Evolutionary conservation across 169 alveolate species (phyloP), one percentile per base, ranked within the genome.

Genomic region (Plasmodium inui): DNA sequence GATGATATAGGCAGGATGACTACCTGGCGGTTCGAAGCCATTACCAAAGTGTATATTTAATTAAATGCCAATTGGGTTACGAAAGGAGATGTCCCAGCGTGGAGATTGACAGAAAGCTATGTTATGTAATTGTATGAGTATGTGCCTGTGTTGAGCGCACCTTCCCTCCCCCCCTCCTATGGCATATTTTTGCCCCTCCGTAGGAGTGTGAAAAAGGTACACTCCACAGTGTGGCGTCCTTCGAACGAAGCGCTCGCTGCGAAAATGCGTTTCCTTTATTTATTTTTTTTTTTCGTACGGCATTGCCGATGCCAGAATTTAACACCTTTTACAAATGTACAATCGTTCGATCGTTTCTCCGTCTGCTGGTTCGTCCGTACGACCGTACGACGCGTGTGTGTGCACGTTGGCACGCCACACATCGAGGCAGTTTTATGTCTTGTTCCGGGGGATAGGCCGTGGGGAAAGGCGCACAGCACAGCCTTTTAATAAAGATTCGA

Each of bases 301-400:
- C 37, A 28, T 67, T 19, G 76, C 76, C 41, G 17, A 79, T 79
- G 10, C 84, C 84, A 39, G 55, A 41, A 79, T 79, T 79, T 79
- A 79, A 12, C 39, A 79, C 41, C 9, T 50, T 79, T 44, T 79
- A 41, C 84, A 41, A 79, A 41, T 41, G 84, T 32, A 30, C 32
- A 22, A 3, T 50, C 61, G 22, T 50, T 50, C 19, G 26, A 14
- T 50, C 61, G 53, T 9, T 41, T 7, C 10, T 5, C 10, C 14
- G 53, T 41, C 0, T 4, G 61, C 1, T 41, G 2, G 2, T 41
- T 41, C 8, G 50, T 7, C 50, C 14, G 14, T 2, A 10, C n/a
- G 55, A 10, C 61, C 19, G 9, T 17, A 3, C 22, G 61, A 50
- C 19, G 6, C n/a, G 76, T 0, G 41, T 67, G 37, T 5, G 76